Evolutionary conservation across 1,284 basidiomycete species (phyloP), one percentile per base, ranked within the genome.

Genomic region (Rhodotorula sp.): DNA sequence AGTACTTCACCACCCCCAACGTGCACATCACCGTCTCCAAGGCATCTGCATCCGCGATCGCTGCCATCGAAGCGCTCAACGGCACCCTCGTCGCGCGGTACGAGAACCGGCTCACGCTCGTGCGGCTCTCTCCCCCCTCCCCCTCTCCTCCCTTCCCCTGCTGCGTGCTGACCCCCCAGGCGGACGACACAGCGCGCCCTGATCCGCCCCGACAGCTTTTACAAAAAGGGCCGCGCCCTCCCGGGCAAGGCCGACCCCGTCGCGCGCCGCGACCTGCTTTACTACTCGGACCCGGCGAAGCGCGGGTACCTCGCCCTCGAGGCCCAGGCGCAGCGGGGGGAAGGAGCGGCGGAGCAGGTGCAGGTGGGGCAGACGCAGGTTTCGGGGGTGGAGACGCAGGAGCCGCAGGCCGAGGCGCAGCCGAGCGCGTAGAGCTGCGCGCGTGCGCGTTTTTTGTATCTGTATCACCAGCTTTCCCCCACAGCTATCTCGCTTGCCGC

Each of bases 61-160:
- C 87, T 62, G 91, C 93, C 0, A 88, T 99, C 67, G 91, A 98
- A 80, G 84, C 84, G 19, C 86, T 85, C 8, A 93, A 94, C 27
- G 97, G 96, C 29, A 87, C 87, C 60, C 88, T 98, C 34, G 88
- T 91, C 62, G 95, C 94, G 83, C 90, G 92, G 78, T 97, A 94
- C 82, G 96, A 97, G 84, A 99, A 97, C 81, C 83, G 86, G 19
- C 85, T 96, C 61, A 89, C 91, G 1, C 84, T 99, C 44, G 73
- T 74, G 22, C 21, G 73, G 64, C 34, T 1, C 46, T 34, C 1
- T 39, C 36, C 27, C 48, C n/a, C 34, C 29, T 39, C 19, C 39
- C 27, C 12, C 60, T n/a, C 39, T 37, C 27, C 4, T 13, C 32
- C n/a, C n/a, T 17, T 21, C 19, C 15, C 39, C 25, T 5, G 17